phyloP scores from a whole-genome alignment of 768 basidiomycete species.

The Tylopilus subfusipes region DNA sequence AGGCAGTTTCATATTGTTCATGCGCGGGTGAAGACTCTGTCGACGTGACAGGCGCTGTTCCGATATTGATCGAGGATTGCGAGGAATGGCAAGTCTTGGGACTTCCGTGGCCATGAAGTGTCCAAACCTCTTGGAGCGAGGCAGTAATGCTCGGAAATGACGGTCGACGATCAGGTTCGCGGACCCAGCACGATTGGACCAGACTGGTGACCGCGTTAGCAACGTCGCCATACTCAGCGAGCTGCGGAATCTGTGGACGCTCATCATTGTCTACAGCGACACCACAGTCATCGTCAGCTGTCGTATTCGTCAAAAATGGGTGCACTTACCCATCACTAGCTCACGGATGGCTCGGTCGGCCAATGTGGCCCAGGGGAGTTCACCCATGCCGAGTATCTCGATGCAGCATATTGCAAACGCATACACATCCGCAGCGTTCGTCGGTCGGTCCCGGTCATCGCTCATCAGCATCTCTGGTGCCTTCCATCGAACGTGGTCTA shows the following conservation, averaged over 20 bases:
- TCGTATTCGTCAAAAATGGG: not conserved
- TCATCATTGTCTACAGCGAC: constrained; percentile 43
- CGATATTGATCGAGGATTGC: not conserved
- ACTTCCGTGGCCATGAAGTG: constrained; percentile 30
- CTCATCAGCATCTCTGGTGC: constrained; percentile 64
- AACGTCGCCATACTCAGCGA: constrained; percentile 33
- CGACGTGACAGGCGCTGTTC: not conserved
- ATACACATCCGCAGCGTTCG: constrained; percentile 61
- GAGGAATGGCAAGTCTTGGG: not conserved
- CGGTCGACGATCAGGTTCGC: constrained; percentile 48
- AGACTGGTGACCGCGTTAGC: constrained; percentile 38
- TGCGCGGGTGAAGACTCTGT: constrained; percentile 21
- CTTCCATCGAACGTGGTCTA: constrained; percentile 68
- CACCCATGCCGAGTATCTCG: constrained; percentile 61
- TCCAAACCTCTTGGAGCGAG: constrained; percentile 45
- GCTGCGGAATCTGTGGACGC: constrained; percentile 46
- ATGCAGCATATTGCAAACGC: constrained; percentile 64
- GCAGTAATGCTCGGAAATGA: constrained; percentile 47
- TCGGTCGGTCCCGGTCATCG: constrained; percentile 41
- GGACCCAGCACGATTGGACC: constrained; percentile 55
- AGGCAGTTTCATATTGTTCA: constrained; percentile 27
- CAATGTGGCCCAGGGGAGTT: constrained; percentile 52
- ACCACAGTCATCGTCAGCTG: constrained; percentile 17
- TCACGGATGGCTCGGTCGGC: constrained; percentile 50
- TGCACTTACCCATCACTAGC: constrained; percentile 47